A percentile compares a stretch with the other conserved stretches of the same genome.
These are phyloP conservation scores for Salix suchowensis DNA, from an alignment of 345 rosid species.

Conservation along the genomic window DNA sequence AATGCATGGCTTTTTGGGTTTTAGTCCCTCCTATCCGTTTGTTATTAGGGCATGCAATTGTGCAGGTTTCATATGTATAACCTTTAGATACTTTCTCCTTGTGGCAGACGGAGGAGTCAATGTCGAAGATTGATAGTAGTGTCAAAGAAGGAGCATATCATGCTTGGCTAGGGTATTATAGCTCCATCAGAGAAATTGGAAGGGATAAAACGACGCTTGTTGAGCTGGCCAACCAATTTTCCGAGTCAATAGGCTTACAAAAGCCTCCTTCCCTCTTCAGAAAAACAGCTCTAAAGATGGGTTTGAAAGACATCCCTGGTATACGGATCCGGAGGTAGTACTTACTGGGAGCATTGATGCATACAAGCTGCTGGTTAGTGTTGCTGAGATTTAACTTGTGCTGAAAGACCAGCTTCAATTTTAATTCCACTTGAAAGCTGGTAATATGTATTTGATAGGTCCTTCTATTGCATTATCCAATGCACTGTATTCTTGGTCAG, in stretches of 20 bases:
- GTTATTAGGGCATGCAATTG: background rate
- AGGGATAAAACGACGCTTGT: slow-evolving; percentile 83
- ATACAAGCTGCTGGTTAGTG: background rate
- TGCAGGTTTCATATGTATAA: background rate
- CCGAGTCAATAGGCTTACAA: slow-evolving; percentile 71
- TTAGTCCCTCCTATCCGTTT: background rate
- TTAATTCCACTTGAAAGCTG: slow-evolving; percentile 5
- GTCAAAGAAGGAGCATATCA: slow-evolving; percentile 93
- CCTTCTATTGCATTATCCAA: background rate
- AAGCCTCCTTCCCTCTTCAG: slow-evolving; percentile 72
- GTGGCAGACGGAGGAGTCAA: slow-evolving; percentile 58
- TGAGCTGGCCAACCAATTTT: slow-evolving; percentile 71
- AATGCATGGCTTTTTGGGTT: background rate
- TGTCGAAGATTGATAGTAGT: slow-evolving; percentile 68
- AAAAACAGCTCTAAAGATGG: slow-evolving; percentile 91
- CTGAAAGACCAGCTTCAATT: slow-evolving; percentile 7
- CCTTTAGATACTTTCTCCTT: slow-evolving; percentile 9
- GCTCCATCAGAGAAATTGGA: slow-evolving; percentile 76
- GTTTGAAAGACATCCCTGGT: slow-evolving; percentile 77
- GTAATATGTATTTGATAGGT: background rate
- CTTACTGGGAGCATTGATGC: background rate
- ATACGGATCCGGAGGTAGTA: slow-evolving; percentile 42
- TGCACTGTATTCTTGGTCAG: background rate
- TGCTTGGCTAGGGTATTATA: slow-evolving; percentile 94
- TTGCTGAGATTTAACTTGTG: background rate